These are phyloP conservation scores for Schizophyllum commune DNA, from an alignment of 1,284 basidiomycete genomes.

Conservation along the genomic window DNA sequence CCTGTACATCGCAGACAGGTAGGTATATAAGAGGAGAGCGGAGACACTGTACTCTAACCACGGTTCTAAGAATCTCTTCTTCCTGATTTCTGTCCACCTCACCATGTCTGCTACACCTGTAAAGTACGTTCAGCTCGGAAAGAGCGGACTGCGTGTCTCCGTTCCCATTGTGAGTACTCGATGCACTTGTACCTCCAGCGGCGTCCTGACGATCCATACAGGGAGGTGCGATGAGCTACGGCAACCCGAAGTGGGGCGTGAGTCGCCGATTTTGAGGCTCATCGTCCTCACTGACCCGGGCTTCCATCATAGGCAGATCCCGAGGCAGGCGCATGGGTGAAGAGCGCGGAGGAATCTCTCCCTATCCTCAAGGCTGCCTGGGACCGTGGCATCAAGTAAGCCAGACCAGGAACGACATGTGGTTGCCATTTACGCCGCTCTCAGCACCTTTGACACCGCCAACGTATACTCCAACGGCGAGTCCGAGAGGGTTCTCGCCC, in stretches of 20 bases:
- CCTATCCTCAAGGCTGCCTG: conserved; percentile 8
- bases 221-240: conserved; percentile 35
- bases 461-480: conserved; percentile 38
- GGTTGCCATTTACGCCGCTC: too few species aligned
- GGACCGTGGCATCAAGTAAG: conserved; percentile 6
- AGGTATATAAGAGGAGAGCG: too few species aligned
- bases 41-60: too few species aligned
- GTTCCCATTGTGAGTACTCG: conserved; percentile 26
- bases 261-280: conserved; percentile 5
- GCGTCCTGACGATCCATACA: conserved; percentile 5
- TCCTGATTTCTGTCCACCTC: not conserved
- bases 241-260: conserved; percentile 19
- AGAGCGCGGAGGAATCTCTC: conserved; percentile 3
- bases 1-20: too few species aligned
- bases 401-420: not conserved
- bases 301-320: not conserved
- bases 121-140: conserved; percentile 22
- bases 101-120: not conserved
- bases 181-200: not conserved
- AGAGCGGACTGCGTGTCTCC: conserved; percentile 36
- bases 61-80: too few species aligned
- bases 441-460: conserved; percentile 32
- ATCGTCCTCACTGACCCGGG: not conserved
- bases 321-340: conserved; percentile 2
- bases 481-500: conserved; percentile 29